Evolutionary conservation across 2,329 filamentous ascomycete genomes (phyloP), one percentile per base, ranked within the genome.

Genomic region (Aureobasidium mangrovei): DNA sequence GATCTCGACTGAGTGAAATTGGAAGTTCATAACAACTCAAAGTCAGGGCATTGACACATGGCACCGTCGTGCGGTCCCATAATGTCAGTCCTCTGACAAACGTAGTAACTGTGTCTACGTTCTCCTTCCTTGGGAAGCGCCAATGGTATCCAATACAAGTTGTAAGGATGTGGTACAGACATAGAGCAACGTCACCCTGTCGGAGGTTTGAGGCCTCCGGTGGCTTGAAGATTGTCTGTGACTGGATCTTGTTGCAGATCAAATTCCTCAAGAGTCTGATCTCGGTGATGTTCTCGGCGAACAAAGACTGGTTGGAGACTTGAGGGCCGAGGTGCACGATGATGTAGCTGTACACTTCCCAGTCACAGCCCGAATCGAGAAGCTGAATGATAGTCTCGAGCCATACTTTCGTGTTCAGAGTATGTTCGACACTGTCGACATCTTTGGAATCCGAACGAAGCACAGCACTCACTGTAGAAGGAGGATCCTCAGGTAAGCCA

Each of bases 21-120:
- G 93, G 91, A 28, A 96, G 80, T 69, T 98, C 93, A 64, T 96
- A 90, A 67, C 91, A 96, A 72, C 91, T 97, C 57, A 98, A 86
- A 0, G 90, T 91, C 24, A 98, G 75, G 0, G 91, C 91, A 67
- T 98, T 91, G 52, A 98, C 95, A 69, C 93, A 98, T 58, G 84
- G 87, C 64, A 91, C 93, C 24, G 90, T 89, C 53, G 89, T 94
- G 40, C 63, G 58, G 43, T 69, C 67, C 43, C 65, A 61, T 5
- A 66, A 63, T 10, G 67, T 67, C 56, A 97, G 88, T 2, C 91
- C 91, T 54, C 86, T 80, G 60, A 94, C 82, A 65, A 98, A 96
- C 0, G 88, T 83, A 60, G 84, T 84, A 28, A 95, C 88, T 35
- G 95, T 83, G 39, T 95, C 89, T 63, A 96, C 91, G 66, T 95